Evolutionary conservation across 805 yeast genomes (phyloP).

Genomic region (Priceomyces fermenticarens): DNA sequence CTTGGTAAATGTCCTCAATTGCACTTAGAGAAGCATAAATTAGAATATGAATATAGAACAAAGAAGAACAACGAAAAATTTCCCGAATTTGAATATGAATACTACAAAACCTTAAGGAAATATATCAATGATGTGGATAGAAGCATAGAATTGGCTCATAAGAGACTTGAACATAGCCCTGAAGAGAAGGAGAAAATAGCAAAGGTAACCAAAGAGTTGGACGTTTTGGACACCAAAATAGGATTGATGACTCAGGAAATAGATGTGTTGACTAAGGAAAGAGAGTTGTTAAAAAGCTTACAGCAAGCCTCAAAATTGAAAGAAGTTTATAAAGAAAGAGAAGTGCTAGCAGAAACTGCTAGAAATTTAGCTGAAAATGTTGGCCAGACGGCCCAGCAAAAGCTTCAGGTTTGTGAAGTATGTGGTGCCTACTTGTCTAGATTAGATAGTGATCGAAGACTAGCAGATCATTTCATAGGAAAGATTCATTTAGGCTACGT

Average conservation of each 20-base stretch:
- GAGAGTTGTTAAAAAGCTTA: slow-evolving; percentile 51
- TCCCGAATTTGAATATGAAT: slow-evolving; percentile 50
- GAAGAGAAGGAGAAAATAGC: slow-evolving; percentile 66
- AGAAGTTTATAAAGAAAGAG: slow-evolving; percentile 47
- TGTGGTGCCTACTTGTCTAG: slow-evolving; percentile 89
- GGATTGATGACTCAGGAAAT: slow-evolving; percentile 69
- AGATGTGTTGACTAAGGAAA: slow-evolving; percentile 45
- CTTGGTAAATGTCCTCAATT: slow-evolving; percentile 75
- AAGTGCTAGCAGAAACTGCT: slow-evolving; percentile 51
- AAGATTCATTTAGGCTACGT: slow-evolving; percentile 83
- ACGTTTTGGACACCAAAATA: slow-evolving; percentile 57
- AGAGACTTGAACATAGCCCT: slow-evolving; percentile 66
- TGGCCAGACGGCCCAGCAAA: slow-evolving; percentile 86
- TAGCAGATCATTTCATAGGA: slow-evolving; percentile 78
- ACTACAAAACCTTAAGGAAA: slow-evolving; percentile 46
- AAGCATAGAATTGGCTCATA: slow-evolving; percentile 59
- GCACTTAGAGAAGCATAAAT: slow-evolving; percentile 70
- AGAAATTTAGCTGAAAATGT: slow-evolving; percentile 63
- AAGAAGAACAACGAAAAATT: slow-evolving; percentile 41
- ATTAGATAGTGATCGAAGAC: slow-evolving; percentile 80
- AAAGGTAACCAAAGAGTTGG: slow-evolving; percentile 54
- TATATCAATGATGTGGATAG: slow-evolving; percentile 67
- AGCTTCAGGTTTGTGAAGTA: slow-evolving; percentile 81
- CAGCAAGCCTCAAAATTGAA: slow-evolving; percentile 47
- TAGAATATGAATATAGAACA: slow-evolving; percentile 60